phyloP scores from a whole-genome alignment of 2,329 filamentous ascomycete genomes.

The Colletotrichum liriopes region DNA sequence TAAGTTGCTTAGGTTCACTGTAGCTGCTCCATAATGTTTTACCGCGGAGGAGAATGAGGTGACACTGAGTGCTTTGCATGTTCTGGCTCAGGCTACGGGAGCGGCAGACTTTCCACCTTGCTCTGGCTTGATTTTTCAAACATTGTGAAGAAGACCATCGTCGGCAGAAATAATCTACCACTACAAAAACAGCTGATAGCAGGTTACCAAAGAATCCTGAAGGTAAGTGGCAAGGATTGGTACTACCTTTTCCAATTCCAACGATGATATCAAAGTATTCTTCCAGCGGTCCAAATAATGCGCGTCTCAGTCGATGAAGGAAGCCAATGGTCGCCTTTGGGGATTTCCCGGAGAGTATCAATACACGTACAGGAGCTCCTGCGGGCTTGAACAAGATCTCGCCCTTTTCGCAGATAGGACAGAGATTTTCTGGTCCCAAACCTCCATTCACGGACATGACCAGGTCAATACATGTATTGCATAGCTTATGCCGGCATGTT shows the following conservation, averaged over 20 bases:
- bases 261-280: slow-evolving; percentile 2
- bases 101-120: not conserved
- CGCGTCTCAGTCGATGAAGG: slow-evolving; percentile 1
- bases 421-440: not conserved
- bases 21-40: not conserved
- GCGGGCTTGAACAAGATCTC: not conserved
- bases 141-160: not conserved
- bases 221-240: not conserved
- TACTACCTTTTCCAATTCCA: not conserved
- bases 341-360: not conserved
- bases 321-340: not conserved
- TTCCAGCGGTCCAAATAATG: not conserved
- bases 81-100: not conserved
- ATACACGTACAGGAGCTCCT: not conserved
- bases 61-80: not conserved
- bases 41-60: not conserved
- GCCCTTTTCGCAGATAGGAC: not conserved
- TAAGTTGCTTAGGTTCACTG: not conserved
- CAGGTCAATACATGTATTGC: not conserved
- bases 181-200: not conserved
- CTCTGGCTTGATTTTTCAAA: not conserved
- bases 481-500: not conserved
- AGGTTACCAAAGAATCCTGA: no score
- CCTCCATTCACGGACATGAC: not conserved
- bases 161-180: not conserved